phyloP scores from a whole-genome alignment of 495 filamentous ascomycete genomes.

The Penicillium paxilli region DNA sequence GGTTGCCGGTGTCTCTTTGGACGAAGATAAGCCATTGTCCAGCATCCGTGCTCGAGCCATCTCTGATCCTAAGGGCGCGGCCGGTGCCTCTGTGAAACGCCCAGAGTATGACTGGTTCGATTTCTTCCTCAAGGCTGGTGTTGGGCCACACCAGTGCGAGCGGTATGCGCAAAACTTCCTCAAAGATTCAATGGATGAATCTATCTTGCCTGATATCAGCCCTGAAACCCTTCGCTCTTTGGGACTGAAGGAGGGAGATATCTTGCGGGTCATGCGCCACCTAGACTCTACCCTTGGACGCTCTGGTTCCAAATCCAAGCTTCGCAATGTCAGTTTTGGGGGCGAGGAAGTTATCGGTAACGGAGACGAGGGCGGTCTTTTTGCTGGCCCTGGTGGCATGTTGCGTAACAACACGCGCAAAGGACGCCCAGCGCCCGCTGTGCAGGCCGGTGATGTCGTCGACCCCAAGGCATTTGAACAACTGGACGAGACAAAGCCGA shows the following conservation, averaged over 20 bases:
- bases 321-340: slow-evolving; percentile 62
- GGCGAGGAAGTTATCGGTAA: slow-evolving; percentile 53
- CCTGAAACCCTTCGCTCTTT: slow-evolving; percentile 78
- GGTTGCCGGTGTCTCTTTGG: slow-evolving; percentile 80
- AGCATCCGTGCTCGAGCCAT: slow-evolving; percentile 56
- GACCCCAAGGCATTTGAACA: slow-evolving; percentile 83
- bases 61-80: slow-evolving; percentile 23
- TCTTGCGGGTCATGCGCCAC: slow-evolving; percentile 88
- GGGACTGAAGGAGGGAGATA: slow-evolving; percentile 93
- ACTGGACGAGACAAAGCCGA: slow-evolving; percentile 46
- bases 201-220: slow-evolving; percentile 82
- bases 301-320: slow-evolving; percentile 55
- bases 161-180: slow-evolving; percentile 86
- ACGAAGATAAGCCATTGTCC: slow-evolving; percentile 93
- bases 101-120: slow-evolving; percentile 96
- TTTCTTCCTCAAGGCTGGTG: slow-evolving; percentile 91
- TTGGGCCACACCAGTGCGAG: slow-evolving; percentile 88
- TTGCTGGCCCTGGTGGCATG: slow-evolving; percentile 85
- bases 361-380: slow-evolving; percentile 69
- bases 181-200: slow-evolving; percentile 94
- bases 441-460: slow-evolving; percentile 81
- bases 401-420: slow-evolving; percentile 95
- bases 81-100: slow-evolving; percentile 58
- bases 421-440: slow-evolving; percentile 79
- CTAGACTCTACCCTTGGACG: slow-evolving; percentile 81